Conservation (phyloP, 805 yeast genomes). For the Nakazawaea anatomiae region DNA sequence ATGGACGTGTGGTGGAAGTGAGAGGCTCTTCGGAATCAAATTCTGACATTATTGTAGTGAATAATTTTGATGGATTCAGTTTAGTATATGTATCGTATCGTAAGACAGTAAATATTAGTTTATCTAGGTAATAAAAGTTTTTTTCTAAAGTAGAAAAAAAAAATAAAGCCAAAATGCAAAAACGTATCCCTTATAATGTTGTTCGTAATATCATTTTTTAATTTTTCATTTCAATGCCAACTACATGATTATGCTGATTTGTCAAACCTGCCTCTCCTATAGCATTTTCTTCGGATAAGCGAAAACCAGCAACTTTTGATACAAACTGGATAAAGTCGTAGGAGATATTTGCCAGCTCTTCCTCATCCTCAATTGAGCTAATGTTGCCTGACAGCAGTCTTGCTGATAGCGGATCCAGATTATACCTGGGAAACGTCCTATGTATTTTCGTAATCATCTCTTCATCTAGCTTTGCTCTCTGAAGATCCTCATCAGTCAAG, state of each 20-base stretch:
- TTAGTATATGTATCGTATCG: neutral
- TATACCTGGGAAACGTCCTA: slow-evolving; percentile 3
- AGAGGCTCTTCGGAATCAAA: slow-evolving; percentile 61
- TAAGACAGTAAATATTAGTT: no score
- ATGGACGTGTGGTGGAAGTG: slow-evolving; percentile 71
- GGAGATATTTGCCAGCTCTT: slow-evolving; percentile 2
- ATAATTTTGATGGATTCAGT: neutral
- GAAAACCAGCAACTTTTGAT: slow-evolving; percentile 2
- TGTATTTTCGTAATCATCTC: neutral
- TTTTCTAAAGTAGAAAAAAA: no score
- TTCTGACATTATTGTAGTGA: slow-evolving; percentile 15
- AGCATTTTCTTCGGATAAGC: neutral
- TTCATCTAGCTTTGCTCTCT: slow-evolving; percentile 23
- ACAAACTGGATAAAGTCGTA: slow-evolving; percentile 10
- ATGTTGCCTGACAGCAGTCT: neutral
- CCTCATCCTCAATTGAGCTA: neutral
- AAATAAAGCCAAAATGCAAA: no score
- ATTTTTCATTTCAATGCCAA: no score
- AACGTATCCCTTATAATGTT: no score
- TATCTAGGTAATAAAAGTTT: no score
- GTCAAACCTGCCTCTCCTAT: no score
- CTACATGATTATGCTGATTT: no score
- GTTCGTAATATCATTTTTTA: no score
- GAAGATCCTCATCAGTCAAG: slow-evolving; percentile 32
- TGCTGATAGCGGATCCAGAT: no score